These are phyloP conservation scores for Magnolia sinica DNA, from an alignment of 164 flowering plant genomes.

Conservation along the genomic window DNA sequence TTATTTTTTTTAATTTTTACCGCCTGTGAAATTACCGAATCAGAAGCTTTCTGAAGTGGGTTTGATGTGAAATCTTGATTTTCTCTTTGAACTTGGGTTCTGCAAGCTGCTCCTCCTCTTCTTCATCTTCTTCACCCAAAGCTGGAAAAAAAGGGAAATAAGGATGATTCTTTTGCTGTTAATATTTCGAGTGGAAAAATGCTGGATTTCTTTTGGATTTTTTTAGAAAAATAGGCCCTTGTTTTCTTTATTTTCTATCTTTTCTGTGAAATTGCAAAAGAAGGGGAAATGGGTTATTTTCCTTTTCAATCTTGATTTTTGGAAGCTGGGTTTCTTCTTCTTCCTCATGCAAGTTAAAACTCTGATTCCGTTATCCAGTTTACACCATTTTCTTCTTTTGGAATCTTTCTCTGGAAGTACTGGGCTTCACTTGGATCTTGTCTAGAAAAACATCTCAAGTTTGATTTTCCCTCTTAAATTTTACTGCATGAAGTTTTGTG, in stretches of 20 bases:
- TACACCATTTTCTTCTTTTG: not conserved
- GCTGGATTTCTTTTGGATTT: conserved; percentile 5
- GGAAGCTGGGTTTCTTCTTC: too few species aligned
- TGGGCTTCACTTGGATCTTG: not conserved
- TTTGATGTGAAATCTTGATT: not conserved
- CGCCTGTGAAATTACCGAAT: not conserved
- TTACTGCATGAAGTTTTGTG: not conserved
- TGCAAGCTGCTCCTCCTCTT: not conserved
- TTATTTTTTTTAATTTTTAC: too few species aligned
- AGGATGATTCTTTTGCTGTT: not conserved
- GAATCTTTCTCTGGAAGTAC: not conserved
- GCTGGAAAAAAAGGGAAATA: not conserved
- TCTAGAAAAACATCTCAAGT: not conserved
- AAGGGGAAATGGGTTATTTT: not conserved
- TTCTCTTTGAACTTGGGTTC: not conserved
- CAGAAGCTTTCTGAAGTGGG: not conserved
- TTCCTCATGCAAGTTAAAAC: too few species aligned
- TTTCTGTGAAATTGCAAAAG: not conserved
- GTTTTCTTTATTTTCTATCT: not conserved
- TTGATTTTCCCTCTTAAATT: not conserved
- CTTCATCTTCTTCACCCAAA: not conserved
- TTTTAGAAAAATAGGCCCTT: not conserved
- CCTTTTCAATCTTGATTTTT: too few species aligned
- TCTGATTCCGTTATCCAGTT: not conserved
- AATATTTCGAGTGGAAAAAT: not conserved